phyloP scores from a whole-genome alignment of 1,284 basidiomycete species.

The Coniophora puteana region DNA sequence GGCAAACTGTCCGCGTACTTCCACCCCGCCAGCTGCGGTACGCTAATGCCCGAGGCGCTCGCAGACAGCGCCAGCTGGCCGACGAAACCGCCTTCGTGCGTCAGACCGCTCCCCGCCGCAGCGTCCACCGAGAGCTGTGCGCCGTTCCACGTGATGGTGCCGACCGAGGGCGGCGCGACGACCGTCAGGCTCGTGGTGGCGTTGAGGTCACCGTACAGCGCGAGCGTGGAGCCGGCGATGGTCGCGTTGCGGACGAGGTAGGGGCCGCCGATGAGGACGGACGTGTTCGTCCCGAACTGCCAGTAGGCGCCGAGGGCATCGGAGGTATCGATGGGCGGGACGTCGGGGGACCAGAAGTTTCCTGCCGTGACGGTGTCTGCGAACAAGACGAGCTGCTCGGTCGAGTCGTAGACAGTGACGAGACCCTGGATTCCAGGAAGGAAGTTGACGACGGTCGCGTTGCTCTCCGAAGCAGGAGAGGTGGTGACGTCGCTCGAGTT shows the following conservation, averaged over 20 bases:
- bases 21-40: constrained; percentile 54
- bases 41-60: constrained; percentile 13
- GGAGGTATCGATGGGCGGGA: constrained; percentile 24
- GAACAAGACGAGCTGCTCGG: constrained; percentile 61
- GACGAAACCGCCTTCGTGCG: constrained; percentile 36
- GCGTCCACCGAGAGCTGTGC: constrained; percentile 36
- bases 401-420: constrained; percentile 61
- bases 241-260: constrained; percentile 52
- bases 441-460: constrained; percentile 42
- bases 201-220: constrained; percentile 46
- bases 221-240: constrained; percentile 35
- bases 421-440: constrained; percentile 53
- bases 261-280: constrained; percentile 49
- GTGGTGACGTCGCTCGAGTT: constrained; percentile 29
- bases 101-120: constrained; percentile 25
- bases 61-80: constrained; percentile 22
- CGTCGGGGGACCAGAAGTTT: constrained; percentile 51
- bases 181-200: constrained; percentile 37
- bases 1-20: constrained; percentile 70
- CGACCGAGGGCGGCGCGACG: constrained; percentile 44
- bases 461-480: constrained; percentile 25
- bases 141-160: constrained; percentile 69
- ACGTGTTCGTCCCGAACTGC: constrained; percentile 49
- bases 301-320: constrained; percentile 41
- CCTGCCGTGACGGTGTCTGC: constrained; percentile 60